Base-by-base conservation (phyloP, 2,329 filamentous ascomycete species). In the Leptographium procerum region DNA sequence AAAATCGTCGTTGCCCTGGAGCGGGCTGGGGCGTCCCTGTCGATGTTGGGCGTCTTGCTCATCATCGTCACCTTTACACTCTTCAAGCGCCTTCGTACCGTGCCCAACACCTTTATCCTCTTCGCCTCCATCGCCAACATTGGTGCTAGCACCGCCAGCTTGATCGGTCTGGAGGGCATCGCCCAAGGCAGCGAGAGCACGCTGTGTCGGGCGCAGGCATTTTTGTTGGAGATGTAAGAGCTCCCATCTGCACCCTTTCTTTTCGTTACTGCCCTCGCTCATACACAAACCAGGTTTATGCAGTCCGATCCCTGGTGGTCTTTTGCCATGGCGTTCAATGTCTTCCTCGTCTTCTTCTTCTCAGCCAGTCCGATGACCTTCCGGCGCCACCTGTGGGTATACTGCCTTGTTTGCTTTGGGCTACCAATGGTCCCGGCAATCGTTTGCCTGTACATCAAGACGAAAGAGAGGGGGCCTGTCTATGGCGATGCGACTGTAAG, bases 321-420 rank as follows among this genome's bases (percentile, higher is more conserved):
- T 0, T 80, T 91, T 57, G 86, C 86, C 62, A 92, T 94, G 88
- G 87, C 88, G 3, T 77, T 86, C 67, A 94, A 92, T 66, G 88
- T 92, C 61, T 88, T 87, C 65, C 77, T 91, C 56, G 81, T 84
- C 60, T 84, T 84, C 68, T 84, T 83, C 70, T 78, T 78, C 63
- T 75, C 78, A n/a, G 76, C 77, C 53, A 81, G 75, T 52, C 80
- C 81, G 0, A 85, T 85, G 9, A 84, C 87, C 56, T 90, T 91
- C 66, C 78, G 81, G n/a, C 79, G 80, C 52, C 87, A 87, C 68
- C 80, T 86, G 66, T 88, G 85, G 78, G 77, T 84, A 54, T 92
- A 92, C 68, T 77, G 85, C 43, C 56, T 84, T 1, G 72, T 84
- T 52, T 89, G 87, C 68, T 94, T 91, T 59, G 87, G 88, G 0